A percentile compares a stretch with the other conserved stretches of the same genome.
Evolutionary conservation across 2,329 filamentous ascomycete species (phyloP).

Genomic region (Aspergillus neoniger): DNA sequence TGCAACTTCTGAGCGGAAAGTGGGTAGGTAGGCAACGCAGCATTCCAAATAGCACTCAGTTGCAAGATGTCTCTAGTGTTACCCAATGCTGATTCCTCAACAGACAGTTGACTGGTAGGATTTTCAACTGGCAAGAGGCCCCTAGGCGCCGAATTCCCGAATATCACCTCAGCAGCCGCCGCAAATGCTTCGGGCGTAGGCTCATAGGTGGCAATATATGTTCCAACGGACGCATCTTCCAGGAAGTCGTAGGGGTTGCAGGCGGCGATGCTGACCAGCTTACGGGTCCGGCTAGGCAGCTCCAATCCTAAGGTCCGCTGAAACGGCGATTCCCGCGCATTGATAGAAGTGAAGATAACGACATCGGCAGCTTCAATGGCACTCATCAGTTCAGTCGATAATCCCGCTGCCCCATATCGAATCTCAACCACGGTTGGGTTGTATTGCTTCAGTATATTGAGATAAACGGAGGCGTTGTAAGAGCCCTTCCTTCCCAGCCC

Average conservation of each 20-base stretch:
- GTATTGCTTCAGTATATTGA: conserved; percentile 34
- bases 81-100: conserved; percentile 22
- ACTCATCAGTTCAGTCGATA: conserved; percentile 36
- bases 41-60: conserved; percentile 37
- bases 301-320: conserved; percentile 39
- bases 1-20: conserved; percentile 32
- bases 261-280: conserved; percentile 43
- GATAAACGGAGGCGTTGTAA: conserved; percentile 35
- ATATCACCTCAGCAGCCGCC: conserved; percentile 43
- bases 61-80: conserved; percentile 30
- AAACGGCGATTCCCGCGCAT: conserved; percentile 41
- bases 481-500: conserved; percentile 35
- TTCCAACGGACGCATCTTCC: conserved; percentile 37
- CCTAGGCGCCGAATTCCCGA: conserved; percentile 32
- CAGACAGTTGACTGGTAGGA: conserved; percentile 5
- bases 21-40: conserved; percentile 40
- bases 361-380: conserved; percentile 39
- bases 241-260: conserved; percentile 51
- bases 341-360: conserved; percentile 45
- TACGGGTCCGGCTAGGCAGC: conserved; percentile 32
- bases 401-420: conserved; percentile 32
- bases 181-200: conserved; percentile 47
- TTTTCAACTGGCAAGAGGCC: conserved; percentile 42
- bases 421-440: conserved; percentile 34
- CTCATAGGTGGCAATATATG: conserved; percentile 49